Evolutionary conservation across 2,329 filamentous ascomycete genomes (phyloP).

Genomic region (Fusarium phyllophilum): DNA sequence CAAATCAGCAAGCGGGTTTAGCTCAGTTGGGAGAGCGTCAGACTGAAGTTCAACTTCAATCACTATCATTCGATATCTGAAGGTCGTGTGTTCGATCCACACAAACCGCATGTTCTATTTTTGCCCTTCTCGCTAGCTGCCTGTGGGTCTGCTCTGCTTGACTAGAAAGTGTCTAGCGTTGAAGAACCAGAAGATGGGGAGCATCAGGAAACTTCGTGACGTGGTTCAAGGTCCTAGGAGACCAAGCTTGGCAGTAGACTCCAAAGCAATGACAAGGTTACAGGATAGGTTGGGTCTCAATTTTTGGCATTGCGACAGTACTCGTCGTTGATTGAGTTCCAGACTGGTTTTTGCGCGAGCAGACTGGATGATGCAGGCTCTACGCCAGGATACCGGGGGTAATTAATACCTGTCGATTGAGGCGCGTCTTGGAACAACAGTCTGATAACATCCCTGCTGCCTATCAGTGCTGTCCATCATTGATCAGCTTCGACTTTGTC

Average conservation of each 20-base stretch:
- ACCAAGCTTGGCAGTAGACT: not conserved
- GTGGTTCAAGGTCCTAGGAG: not conserved
- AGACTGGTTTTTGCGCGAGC: not conserved
- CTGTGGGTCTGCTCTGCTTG: not conserved
- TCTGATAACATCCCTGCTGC: too few relatives aligned
- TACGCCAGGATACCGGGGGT: not conserved
- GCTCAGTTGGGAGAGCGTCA: slow-evolving; percentile 18
- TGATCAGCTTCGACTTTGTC: not conserved
- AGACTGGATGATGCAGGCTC: not conserved
- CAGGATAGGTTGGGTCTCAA: too few relatives aligned
- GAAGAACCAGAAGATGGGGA: not conserved
- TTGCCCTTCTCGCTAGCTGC: not conserved
- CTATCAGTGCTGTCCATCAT: not conserved
- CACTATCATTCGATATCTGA: slow-evolving; percentile 5
- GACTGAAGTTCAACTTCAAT: slow-evolving; percentile 11
- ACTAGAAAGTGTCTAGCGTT: not conserved
- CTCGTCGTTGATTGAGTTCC: not conserved
- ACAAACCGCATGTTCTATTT: not conserved
- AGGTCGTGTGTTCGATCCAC: slow-evolving; percentile 17
- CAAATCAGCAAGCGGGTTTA: not conserved
- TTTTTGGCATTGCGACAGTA: not conserved
- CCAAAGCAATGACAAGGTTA: not conserved
- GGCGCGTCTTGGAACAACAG: not conserved
- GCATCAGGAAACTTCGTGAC: too few relatives aligned
- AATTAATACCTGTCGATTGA: too few relatives aligned